A percentile compares a stretch with the other conserved stretches of the same genome.
phyloP scores from a whole-genome alignment of 2,329 filamentous ascomycete species.

The Decorospora gaudefroyi region DNA sequence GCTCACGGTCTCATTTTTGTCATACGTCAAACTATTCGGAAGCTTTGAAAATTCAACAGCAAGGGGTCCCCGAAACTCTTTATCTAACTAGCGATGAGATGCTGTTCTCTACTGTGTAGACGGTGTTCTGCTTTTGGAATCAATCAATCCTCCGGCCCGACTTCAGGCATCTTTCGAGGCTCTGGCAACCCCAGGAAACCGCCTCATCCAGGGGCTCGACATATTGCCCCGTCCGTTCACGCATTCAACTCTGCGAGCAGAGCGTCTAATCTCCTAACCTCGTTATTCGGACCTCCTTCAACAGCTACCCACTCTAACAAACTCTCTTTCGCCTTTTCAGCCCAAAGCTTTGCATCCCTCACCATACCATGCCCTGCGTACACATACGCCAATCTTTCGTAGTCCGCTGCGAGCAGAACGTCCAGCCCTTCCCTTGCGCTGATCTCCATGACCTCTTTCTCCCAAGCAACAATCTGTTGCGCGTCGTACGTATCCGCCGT shows the following conservation, averaged over 20 bases:
- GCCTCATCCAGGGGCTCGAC: neutral
- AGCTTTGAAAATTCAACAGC: too few relatives aligned
- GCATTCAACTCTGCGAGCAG: constrained; percentile 23
- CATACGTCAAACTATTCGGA: too few relatives aligned
- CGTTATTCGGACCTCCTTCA: constrained; percentile 20
- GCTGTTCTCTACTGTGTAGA: neutral
- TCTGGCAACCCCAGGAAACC: neutral
- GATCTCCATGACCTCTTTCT: constrained; percentile 31
- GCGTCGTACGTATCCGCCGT: constrained; percentile 29
- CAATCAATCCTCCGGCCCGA: neutral
- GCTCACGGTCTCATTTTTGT: too few relatives aligned
- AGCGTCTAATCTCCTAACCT: constrained; percentile 23
- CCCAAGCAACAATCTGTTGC: constrained; percentile 29
- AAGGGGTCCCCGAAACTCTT: too few relatives aligned
- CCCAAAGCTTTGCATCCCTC: constrained; percentile 25
- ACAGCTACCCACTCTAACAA: constrained; percentile 28
- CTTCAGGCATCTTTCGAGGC: neutral
- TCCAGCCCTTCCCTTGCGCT: constrained; percentile 28
- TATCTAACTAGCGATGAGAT: too few relatives aligned
- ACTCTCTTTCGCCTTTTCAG: constrained; percentile 24
- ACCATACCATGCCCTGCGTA: constrained; percentile 25
- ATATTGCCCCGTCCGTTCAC: constrained; percentile 1
- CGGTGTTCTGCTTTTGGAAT: neutral
- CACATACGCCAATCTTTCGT: constrained; percentile 35
- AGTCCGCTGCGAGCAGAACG: constrained; percentile 26